Evolutionary conservation across 805 yeast species (phyloP), one percentile per base, ranked within the genome.

Genomic region (Saturnispora gosingensis): DNA sequence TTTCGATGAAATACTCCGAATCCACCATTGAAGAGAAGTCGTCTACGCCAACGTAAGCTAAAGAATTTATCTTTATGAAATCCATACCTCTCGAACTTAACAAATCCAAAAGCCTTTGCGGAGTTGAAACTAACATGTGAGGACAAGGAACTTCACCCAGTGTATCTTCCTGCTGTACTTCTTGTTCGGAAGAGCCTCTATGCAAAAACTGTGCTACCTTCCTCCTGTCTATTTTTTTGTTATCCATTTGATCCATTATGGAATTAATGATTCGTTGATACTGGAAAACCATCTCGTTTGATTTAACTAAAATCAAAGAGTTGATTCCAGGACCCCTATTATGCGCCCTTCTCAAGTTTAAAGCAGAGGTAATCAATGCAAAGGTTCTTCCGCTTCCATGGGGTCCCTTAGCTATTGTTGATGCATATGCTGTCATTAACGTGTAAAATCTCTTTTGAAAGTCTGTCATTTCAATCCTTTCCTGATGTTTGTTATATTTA

Each of bases 101-200:
- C 28, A 68, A 32, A 53, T 68, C 72, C 13, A 68, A 49, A n/a
- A 69, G 48, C 53, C 72, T 59, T 22, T 63, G 70, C 3, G 73
- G 72, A 0, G 73, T 69, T 1, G 67, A 22, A 2, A 69, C 65
- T 18, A 69, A 38, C 10, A 68, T 53, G 49, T 66, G 68, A 2
- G 72, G 72, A 5, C 57, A 50, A 18, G 61, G 62, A 18, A 18
- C 20, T 7, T 58, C 58, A 1, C 58, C 58, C 5, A 65, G 47
- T 5, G 49, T 42, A 20, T 51, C 56, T 38, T 63, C 62, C 50
- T 66, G 70, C 15, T 49, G 22, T 7, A 42, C 4, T 51, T 67
- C 70, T 18, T 54, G 58, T 7, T 50, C 58, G 3, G 53, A 54
- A 18, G 57, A 54, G 1, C 64, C 56, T 46, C 72, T 59, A 43